Percentiles rank a stretch among this genome's conserved stretches.
Evolutionary conservation across 2,329 filamentous ascomycete species (phyloP).

Genomic region (Fusarium bactridioides): DNA sequence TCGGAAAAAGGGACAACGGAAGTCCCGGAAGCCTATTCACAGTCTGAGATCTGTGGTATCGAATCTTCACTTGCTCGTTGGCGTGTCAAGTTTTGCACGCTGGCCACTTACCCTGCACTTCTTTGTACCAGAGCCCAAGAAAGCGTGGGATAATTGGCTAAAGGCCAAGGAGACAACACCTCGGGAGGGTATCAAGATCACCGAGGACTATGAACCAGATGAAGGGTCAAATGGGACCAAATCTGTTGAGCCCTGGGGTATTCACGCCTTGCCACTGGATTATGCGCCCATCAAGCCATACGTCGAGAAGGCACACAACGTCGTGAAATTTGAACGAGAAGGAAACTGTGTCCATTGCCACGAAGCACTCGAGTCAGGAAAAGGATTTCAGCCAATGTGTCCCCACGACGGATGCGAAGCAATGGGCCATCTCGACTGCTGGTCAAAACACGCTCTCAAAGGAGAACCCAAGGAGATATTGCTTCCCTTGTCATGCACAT

Average conservation of each 20-base stretch:
- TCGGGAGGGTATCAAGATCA: conserved; percentile 58
- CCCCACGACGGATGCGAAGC: conserved; percentile 61
- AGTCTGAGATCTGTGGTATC: conserved; percentile 75
- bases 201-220: conserved; percentile 61
- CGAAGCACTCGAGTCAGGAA: conserved; percentile 53
- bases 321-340: conserved; percentile 64
- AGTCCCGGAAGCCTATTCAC: conserved; percentile 63
- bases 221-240: neutral
- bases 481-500: conserved; percentile 73
- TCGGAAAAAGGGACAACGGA: conserved; percentile 59
- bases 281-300: conserved; percentile 62
- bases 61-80: conserved; percentile 82
- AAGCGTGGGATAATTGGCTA: conserved; percentile 71
- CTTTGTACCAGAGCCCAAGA: conserved; percentile 74
- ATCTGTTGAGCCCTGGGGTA: conserved; percentile 51
- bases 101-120: conserved; percentile 88
- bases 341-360: conserved; percentile 63
- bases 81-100: conserved; percentile 78
- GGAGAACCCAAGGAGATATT: conserved; percentile 54
- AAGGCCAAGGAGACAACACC: conserved; percentile 57
- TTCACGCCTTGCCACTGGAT: conserved; percentile 63
- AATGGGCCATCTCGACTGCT: conserved; percentile 68
- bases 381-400: conserved; percentile 66
- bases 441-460: conserved; percentile 61
- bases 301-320: conserved; percentile 61